Evolutionary conservation across 768 basidiomycete genomes (phyloP).

Genomic region (Mycena galopus): DNA sequence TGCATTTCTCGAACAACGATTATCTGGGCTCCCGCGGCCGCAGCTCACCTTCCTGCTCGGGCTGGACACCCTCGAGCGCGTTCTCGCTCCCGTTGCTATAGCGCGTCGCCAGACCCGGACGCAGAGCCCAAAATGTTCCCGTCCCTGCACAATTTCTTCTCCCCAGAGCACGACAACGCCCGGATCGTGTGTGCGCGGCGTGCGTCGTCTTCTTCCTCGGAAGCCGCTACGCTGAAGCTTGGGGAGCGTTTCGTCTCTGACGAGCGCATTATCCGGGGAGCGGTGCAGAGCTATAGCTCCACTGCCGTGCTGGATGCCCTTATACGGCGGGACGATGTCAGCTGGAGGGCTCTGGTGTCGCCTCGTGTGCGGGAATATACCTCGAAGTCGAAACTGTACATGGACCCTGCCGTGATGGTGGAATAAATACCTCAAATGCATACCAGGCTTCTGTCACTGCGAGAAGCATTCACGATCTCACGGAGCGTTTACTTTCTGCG

Average conservation of each 20-base stretch:
- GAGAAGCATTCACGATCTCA: no score
- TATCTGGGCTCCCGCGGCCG: constrained; percentile 46
- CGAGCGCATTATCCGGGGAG: constrained; percentile 69
- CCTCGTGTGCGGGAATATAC: constrained; percentile 27
- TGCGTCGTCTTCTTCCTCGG: constrained; percentile 22
- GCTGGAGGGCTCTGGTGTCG: constrained; percentile 23
- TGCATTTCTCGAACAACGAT: constrained; percentile 58
- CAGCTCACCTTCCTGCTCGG: constrained; percentile 83
- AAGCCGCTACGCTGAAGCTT: constrained; percentile 41
- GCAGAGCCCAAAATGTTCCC: constrained; percentile 64
- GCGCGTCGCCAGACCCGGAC: constrained; percentile 41
- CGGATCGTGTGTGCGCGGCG: constrained; percentile 78
- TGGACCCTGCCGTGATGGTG: not conserved
- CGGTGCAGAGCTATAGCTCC: constrained; percentile 46
- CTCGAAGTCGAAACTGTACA: constrained; percentile 4
- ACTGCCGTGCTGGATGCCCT: constrained; percentile 27
- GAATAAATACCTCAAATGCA: constrained; percentile 12
- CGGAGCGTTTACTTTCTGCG: no score
- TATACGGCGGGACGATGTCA: constrained; percentile 3
- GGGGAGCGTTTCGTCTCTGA: constrained; percentile 64
- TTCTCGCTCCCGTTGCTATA: constrained; percentile 86
- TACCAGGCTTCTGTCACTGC: no score
- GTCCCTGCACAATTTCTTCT: constrained; percentile 72
- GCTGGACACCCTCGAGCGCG: constrained; percentile 86
- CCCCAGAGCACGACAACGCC: constrained; percentile 66